A percentile compares a stretch with the other conserved stretches of the same genome.
phyloP scores from a whole-genome alignment of 2,329 filamentous ascomycete genomes.

The Teratosphaeria viscida region DNA sequence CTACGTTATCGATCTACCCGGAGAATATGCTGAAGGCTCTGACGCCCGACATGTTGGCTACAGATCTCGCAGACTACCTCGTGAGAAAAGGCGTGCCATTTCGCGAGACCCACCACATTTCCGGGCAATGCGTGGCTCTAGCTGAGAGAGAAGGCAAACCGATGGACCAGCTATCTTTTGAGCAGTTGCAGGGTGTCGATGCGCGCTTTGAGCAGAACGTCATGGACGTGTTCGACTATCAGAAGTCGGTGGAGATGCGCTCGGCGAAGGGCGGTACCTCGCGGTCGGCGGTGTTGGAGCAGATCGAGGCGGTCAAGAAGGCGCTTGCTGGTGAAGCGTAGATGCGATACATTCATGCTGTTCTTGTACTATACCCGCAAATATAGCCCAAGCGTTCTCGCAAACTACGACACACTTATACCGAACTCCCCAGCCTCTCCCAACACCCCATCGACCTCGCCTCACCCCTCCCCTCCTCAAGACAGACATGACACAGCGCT shows the following conservation, averaged over 20 bases:
- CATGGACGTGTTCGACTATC: constrained; percentile 61
- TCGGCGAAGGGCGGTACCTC: constrained; percentile 70
- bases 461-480: too few relatives aligned
- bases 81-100: constrained; percentile 62
- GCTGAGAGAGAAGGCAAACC: constrained; percentile 55
- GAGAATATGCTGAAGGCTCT: constrained; percentile 71
- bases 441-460: not conserved
- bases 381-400: not conserved
- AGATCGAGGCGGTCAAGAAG: constrained; percentile 46
- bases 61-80: constrained; percentile 55
- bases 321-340: constrained; percentile 20
- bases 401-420: not conserved
- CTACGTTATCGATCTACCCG: constrained; percentile 58
- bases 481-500: too few relatives aligned
- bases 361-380: not conserved
- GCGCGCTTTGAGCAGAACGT: constrained; percentile 62
- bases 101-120: constrained; percentile 70
- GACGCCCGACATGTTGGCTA: constrained; percentile 74
- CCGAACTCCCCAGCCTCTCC: not conserved
- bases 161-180: constrained; percentile 59
- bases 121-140: constrained; percentile 60
- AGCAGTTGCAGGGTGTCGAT: constrained; percentile 60
- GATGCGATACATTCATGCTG: not conserved
- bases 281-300: constrained; percentile 54
- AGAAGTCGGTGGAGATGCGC: constrained; percentile 65